Conservation (phyloP, 1,284 basidiomycete genomes). For the Sporisorium sorghi region DNA sequence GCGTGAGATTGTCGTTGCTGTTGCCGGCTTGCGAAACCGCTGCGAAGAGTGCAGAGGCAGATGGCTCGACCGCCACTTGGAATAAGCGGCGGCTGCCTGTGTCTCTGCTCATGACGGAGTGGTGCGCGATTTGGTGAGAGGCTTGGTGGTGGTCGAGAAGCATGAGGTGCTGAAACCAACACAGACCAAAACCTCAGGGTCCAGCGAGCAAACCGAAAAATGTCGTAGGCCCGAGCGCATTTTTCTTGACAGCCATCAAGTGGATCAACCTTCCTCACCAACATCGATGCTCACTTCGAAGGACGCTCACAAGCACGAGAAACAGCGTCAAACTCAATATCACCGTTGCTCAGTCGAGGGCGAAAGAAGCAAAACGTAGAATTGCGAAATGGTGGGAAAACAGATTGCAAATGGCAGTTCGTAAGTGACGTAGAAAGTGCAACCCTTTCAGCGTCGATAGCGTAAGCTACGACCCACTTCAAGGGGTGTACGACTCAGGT, state of each 20-base stretch:
- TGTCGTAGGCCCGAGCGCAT: conserved; percentile 15
- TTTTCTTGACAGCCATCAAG: background rate
- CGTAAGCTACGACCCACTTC: too few species aligned
- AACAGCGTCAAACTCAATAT: background rate
- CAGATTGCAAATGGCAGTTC: too few species aligned
- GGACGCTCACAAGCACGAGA: background rate
- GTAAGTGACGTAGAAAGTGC: too few species aligned
- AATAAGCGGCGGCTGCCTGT: conserved; percentile 15
- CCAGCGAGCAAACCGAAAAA: conserved; percentile 7
- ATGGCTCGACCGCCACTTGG: conserved; percentile 30
- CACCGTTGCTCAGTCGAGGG: background rate
- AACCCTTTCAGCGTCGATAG: too few species aligned
- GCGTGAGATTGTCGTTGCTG: conserved; percentile 1
- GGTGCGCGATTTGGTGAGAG: background rate
- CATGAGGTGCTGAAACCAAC: background rate
- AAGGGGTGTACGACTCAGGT: background rate
- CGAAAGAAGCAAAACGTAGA: background rate
- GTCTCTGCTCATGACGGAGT: conserved; percentile 20
- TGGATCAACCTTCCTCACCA: background rate
- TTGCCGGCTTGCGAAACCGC: conserved; percentile 1
- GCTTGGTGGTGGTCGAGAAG: background rate
- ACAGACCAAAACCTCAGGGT: conserved; percentile 21
- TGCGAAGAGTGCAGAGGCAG: conserved; percentile 18
- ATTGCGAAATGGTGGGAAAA: background rate
- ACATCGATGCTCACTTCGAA: background rate